Evolutionary conservation across 78 protist genomes (phyloP).

Genomic region (Dictyostelium purpureum): DNA sequence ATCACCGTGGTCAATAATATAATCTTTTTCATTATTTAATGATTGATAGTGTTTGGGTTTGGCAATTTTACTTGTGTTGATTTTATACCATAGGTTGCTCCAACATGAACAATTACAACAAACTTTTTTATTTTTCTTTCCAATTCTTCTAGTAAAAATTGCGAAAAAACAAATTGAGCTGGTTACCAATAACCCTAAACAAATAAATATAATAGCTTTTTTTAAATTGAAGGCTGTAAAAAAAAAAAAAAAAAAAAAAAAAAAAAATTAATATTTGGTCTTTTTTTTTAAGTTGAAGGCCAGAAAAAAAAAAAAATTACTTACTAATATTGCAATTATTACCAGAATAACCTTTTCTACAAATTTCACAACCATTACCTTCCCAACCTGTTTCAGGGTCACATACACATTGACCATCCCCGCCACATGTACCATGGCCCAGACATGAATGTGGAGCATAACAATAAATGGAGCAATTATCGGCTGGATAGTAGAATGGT

Average conservation of each 20-base stretch:
- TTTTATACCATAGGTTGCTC: neutral
- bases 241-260: neutral
- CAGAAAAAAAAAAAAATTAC: neutral
- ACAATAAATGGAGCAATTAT: neutral
- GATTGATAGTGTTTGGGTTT: neutral
- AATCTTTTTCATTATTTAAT: neutral
- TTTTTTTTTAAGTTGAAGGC: no score
- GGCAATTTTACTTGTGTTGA: neutral
- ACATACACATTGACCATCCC: slow-evolving; percentile 39
- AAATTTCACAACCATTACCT: neutral
- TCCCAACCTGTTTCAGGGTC: neutral
- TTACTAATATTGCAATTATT: slow-evolving; percentile 12
- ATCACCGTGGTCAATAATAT: neutral
- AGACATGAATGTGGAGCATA: neutral
- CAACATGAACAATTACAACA: neutral
- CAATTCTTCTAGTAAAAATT: slow-evolving; percentile 6
- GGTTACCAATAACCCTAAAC: neutral
- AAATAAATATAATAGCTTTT: neutral
- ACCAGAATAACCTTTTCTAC: slow-evolving; percentile 32
- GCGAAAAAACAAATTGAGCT: slow-evolving; percentile 31
- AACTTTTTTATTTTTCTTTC: neutral
- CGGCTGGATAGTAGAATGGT: slow-evolving; percentile 11
- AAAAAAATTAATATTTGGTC: no score
- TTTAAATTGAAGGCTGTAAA: neutral
- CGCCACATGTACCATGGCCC: slow-evolving; percentile 20